Conservation (phyloP, 139 green algal species). For the Astrephomene gubernaculifera region DNA sequence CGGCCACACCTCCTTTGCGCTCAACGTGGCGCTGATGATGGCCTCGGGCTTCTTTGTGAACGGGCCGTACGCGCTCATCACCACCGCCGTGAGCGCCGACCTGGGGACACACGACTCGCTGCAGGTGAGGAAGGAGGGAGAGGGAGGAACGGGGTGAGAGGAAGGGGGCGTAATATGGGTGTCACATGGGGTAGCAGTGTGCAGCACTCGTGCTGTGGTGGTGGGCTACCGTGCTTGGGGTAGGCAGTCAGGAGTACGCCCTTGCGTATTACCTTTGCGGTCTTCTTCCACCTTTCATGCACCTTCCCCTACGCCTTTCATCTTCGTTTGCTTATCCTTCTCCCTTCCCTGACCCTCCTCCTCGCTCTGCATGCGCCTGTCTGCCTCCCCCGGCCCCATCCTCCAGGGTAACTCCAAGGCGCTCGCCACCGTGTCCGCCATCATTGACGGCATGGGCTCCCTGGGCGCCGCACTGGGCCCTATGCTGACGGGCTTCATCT, state of each 20-base stretch:
- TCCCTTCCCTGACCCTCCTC: too few species aligned
- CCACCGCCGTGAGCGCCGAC: conserved; percentile 95
- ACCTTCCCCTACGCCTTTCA: too few species aligned
- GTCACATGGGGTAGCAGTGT: too few species aligned
- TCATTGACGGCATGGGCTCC: conserved; percentile 97
- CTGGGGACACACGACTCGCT: conserved; percentile 92
- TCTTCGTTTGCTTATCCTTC: too few species aligned
- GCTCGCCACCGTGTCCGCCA: conserved; percentile 95
- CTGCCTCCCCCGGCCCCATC: not conserved
- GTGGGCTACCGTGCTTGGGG: too few species aligned
- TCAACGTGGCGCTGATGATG: conserved; percentile 92
- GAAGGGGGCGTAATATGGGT: too few species aligned
- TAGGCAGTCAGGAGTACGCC: too few species aligned
- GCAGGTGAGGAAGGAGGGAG: conserved; percentile 43
- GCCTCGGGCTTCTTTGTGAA: conserved; percentile 94
- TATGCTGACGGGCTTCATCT: conserved; percentile 91
- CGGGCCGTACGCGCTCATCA: conserved; percentile 97
- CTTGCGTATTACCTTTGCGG: too few species aligned
- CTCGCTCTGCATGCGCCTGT: too few species aligned
- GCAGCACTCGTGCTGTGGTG: too few species aligned
- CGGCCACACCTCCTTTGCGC: conserved; percentile 59
- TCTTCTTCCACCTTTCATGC: too few species aligned
- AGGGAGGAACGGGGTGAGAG: too few species aligned
- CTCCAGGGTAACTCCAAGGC: conserved; percentile 85
- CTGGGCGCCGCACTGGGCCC: conserved; percentile 94